Base-by-base conservation (phyloP, 2,329 filamentous ascomycete genomes). In the Diaporthe citriasiana region DNA sequence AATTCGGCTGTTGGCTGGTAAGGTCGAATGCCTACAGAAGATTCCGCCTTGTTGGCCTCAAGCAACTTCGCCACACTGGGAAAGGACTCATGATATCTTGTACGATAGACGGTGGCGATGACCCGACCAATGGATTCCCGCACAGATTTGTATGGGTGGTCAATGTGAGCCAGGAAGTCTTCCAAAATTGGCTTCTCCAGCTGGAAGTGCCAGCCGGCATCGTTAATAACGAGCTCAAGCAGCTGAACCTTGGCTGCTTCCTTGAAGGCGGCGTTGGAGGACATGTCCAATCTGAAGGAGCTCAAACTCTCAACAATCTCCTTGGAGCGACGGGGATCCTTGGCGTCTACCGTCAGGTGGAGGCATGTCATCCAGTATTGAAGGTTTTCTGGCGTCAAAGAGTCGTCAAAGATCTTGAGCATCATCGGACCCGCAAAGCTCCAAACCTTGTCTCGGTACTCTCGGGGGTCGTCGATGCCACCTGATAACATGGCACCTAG, bases 71-170 rank as follows among this genome's bases (percentile, higher is more conserved):
- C 83, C 13, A 99, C 93, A 79, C 95, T 92, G 76, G 92, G 91
- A 83, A 97, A 98, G 0, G 95, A 97, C 83, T 99, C 97, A 80
- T 98, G 94, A 82, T 99, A 98, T 33, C 95, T 89, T 12, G 95
- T 97, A 76, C 95, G 93, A 82, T 95, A 97, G 73, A 98, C 96
- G 5, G 93, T 93, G 5, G 94, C 93, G 74, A 99, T 90, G 0
- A 96, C 96, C 56, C 95, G 90, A 0, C 97, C 97, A 85, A 99
- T 98, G 0, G 96, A 93, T 84, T 99, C 97, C 74, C 97, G 93
- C 8, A 99, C 97, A 40, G 95, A 94, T 86, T 99, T 99, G 86
- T 99, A 99, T 0, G 97, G 97, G 82, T 99, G 97, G 80, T 99
- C 95, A 53, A 99, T 91, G 81, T 99, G 97, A 33, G 89, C 88